phyloP scores from a whole-genome alignment of 345 rosid species.

The Lepidium africanum region DNA sequence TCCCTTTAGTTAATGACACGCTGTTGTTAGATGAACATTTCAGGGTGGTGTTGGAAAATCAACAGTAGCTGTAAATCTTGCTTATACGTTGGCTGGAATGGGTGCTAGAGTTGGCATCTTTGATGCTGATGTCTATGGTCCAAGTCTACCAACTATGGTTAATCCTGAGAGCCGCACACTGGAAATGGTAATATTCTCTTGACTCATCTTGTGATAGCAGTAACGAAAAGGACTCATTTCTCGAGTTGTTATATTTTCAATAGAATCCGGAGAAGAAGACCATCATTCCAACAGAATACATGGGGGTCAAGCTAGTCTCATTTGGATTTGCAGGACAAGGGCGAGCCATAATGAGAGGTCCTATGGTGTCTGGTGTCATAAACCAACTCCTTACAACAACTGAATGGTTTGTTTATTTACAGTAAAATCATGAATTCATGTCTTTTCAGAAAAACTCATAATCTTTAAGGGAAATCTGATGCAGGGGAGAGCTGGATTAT shows the following conservation, averaged over 20 bases:
- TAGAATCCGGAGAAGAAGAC: conserved; percentile 85
- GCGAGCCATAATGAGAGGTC: conserved; percentile 95
- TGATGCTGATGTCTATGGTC: conserved; percentile 95
- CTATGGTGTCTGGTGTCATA: conserved; percentile 98
- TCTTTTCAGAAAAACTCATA: background rate
- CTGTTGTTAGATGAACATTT: conserved; percentile 39
- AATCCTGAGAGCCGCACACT: conserved; percentile 74
- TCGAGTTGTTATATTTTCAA: conserved; percentile 8
- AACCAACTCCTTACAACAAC: conserved; percentile 86
- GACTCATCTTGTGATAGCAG: background rate
- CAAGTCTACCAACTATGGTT: conserved; percentile 96
- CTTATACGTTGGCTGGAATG: conserved; percentile 88
- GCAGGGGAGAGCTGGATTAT: conserved; percentile 98
- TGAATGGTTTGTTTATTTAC: conserved; percentile 56
- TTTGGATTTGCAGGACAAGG: conserved; percentile 98
- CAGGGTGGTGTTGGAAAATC: conserved; percentile 99
- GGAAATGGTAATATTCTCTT: conserved; percentile 58
- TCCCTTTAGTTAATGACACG: conserved; percentile 27
- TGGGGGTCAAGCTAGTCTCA: conserved; percentile 93
- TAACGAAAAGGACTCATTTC: background rate
- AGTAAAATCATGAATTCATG: background rate
- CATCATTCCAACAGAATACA: conserved; percentile 85
- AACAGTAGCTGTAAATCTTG: conserved; percentile 93
- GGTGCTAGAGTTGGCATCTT: conserved; percentile 97
- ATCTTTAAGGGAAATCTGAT: background rate